Evolutionary conservation across 2,329 filamentous ascomycete species (phyloP).

Genomic region (Pseudonectria foliicola): DNA sequence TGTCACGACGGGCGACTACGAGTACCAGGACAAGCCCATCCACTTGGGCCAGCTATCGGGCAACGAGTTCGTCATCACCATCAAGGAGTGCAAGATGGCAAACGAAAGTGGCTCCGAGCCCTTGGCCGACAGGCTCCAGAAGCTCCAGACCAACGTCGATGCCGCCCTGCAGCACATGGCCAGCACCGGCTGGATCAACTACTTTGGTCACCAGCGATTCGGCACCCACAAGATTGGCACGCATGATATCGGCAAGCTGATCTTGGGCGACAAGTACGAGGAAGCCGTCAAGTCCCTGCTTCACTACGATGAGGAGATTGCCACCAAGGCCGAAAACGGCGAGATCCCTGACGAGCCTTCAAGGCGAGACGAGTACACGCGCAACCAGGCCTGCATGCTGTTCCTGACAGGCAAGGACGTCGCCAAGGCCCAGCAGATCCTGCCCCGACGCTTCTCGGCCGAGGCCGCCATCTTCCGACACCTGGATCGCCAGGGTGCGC

Average conservation of each 20-base stretch:
- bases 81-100: conserved; percentile 71
- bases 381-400: conserved; percentile 69
- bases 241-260: conserved; percentile 74
- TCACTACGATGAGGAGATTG: conserved; percentile 58
- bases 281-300: conserved; percentile 74
- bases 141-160: conserved; percentile 36
- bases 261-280: conserved; percentile 74
- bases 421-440: conserved; percentile 53
- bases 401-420: conserved; percentile 59
- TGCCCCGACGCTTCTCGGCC: conserved; percentile 77
- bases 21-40: conserved; percentile 64
- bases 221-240: conserved; percentile 83
- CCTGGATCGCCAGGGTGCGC: conserved; percentile 45
- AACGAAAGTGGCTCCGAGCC: conserved; percentile 25
- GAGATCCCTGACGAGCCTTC: conserved; percentile 39
- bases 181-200: conserved; percentile 85
- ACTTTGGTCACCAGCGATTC: conserved; percentile 95
- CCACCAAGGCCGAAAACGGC: conserved; percentile 36
- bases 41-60: conserved; percentile 78
- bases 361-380: conserved; percentile 67
- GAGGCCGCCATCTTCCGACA: conserved; percentile 75
- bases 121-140: conserved; percentile 22
- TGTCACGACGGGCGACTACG: conserved; percentile 71
- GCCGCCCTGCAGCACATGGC: conserved; percentile 60
- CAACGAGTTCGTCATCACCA: conserved; percentile 88